These are phyloP conservation scores for Microdochium trichocladiopsis DNA, from an alignment of 2,329 filamentous ascomycete genomes.

Conservation along the genomic window DNA sequence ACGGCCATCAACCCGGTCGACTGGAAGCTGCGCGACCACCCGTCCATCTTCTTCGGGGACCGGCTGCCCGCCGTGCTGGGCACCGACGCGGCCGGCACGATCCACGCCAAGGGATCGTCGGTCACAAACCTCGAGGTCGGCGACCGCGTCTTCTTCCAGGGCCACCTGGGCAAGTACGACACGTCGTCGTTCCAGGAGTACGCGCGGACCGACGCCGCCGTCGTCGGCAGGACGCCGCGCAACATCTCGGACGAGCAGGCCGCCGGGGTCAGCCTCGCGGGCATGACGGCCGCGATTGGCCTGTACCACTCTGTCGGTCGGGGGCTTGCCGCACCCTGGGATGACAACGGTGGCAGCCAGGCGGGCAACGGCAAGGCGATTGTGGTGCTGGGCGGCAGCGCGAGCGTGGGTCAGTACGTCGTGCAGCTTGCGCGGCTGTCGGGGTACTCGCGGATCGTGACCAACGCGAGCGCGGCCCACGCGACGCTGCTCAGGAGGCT, in stretches of 20 bases:
- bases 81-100: conserved; percentile 14
- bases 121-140: conserved; percentile 11
- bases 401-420: conserved; percentile 24
- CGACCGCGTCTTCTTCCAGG: conserved; percentile 25
- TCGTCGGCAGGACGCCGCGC: conserved; percentile 22
- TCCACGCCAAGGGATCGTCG: conserved; percentile 10
- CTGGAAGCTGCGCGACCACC: conserved; percentile 24
- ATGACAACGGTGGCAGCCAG: conserved; percentile 6
- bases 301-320: conserved; percentile 13
- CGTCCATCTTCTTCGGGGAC: conserved; percentile 10
- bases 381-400: conserved; percentile 25
- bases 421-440: conserved; percentile 24
- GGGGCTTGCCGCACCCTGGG: conserved; percentile 21
- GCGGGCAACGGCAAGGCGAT: conserved; percentile 13
- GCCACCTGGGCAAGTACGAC: conserved; percentile 20
- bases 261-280: conserved; percentile 15
- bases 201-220: conserved; percentile 21
- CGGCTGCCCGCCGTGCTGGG: conserved; percentile 10
- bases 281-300: conserved; percentile 10
- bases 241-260: conserved; percentile 21
- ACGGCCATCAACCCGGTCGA: conserved; percentile 26
- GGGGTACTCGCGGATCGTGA: conserved; percentile 22
- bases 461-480: conserved; percentile 20
- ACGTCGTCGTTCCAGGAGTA: conserved; percentile 28
- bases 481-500: conserved; percentile 9